phyloP scores from a whole-genome alignment of 129 eudicot species.

The Pulicaria dysenterica region DNA sequence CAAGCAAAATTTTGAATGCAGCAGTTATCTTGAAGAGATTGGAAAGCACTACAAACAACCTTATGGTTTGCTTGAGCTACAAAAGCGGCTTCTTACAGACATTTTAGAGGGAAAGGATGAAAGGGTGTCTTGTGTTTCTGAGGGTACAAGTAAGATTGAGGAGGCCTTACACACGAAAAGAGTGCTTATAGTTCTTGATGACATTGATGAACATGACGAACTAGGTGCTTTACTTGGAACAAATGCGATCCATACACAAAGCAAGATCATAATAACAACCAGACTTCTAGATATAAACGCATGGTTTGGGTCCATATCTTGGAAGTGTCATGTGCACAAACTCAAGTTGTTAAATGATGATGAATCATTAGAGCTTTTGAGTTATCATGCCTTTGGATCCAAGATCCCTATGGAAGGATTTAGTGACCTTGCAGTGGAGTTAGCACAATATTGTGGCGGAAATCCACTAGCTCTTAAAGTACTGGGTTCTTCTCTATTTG shows the following conservation, averaged over 20 bases:
- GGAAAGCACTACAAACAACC: not conserved
- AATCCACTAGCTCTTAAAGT: constrained; percentile 23
- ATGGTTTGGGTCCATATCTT: not conserved
- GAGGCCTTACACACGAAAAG: not conserved
- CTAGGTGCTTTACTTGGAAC: constrained; percentile 8
- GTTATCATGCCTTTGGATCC: constrained; percentile 41
- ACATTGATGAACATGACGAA: constrained; percentile 4
- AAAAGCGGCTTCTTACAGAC: constrained; percentile 3
- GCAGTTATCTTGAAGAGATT: constrained; percentile 22
- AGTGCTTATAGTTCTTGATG: constrained; percentile 19
- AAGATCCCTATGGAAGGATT: constrained; percentile 23
- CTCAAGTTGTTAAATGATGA: not conserved
- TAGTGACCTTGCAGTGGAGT: not conserved
- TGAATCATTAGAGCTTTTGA: constrained; percentile 32
- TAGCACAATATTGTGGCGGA: constrained; percentile 31
- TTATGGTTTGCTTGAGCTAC: not conserved
- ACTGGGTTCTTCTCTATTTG: constrained; percentile 32
- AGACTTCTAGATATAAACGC: constrained; percentile 13
- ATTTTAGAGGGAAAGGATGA: not conserved
- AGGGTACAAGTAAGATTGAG: constrained; percentile 1
- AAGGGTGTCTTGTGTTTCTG: not conserved
- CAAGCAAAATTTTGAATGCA: not conserved
- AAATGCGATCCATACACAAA: not conserved
- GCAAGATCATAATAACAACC: constrained; percentile 22
- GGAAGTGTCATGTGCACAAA: not conserved